Base-by-base conservation (phyloP, 495 filamentous ascomycete genomes). In the Stereocaulon alpinum region DNA sequence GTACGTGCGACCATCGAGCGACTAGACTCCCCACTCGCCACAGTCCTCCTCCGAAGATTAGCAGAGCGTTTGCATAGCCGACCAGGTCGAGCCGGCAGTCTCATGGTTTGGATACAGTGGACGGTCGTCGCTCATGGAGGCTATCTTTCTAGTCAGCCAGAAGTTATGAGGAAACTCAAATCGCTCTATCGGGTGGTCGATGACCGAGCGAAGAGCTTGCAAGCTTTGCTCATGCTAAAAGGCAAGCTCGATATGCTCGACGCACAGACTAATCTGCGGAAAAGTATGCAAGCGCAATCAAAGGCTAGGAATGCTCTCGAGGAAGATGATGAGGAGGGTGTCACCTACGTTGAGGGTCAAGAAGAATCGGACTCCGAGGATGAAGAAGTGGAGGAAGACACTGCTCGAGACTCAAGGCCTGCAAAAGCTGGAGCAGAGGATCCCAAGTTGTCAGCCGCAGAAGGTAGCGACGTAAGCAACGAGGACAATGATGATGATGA, bases 41-140 rank as follows among this genome's bases (percentile, higher is more conserved):
- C 83, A 15, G 80, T 72, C 14, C 78, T 98, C 29, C 80, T 97
- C 50, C 82, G 86, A 67, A 87, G 86, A 65, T 80, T 98, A 37
- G 88, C 93, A 14, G 87, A 94, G 66, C 83, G 90, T 63, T 82
- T 98, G 69, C 86, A 95, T 65, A 81, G 86, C 61, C 81, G 88
- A 22, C 93, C 93, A 6, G 93, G 91, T 27, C 82, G 93, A 55
- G 91, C 93, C 17, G 89, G 89, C 32, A 86, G 82, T 62, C 81
- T 98, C n/a, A 91, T 96, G 76, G 81, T 86, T 17, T 98, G 93
- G 93, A 86, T 96, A 47, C 89, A 96, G 72, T 95, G 90, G 89
- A 92, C 88, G 1, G 78, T 96, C n/a, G 82, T 96, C 20, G 86
- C 90, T 9, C 93, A 98, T 70, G 93, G 93, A 62, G 93, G 93